Conservation (phyloP, 1,139 yeast genomes). For the Kodamaea suecica region DNA sequence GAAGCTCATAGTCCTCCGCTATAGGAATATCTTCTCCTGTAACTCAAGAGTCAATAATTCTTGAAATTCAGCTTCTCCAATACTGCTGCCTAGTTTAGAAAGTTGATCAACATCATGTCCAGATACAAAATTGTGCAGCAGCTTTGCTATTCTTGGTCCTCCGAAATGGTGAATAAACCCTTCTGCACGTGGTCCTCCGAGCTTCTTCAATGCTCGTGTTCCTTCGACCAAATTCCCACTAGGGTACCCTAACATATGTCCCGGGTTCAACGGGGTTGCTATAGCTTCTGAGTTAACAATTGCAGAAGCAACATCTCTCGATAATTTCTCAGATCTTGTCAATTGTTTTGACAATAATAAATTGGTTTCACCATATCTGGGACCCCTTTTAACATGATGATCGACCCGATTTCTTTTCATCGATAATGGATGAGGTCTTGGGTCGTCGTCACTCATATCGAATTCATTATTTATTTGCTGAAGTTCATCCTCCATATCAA, state of each 20-base stretch:
- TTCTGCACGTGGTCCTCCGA: not conserved
- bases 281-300: conserved; percentile 5
- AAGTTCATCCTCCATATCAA: conserved; percentile 3
- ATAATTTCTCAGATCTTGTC: conserved; percentile 8
- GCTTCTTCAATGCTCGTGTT: not conserved
- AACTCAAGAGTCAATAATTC: conserved; percentile 23
- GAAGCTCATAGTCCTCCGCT: too few relatives aligned
- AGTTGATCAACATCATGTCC: conserved; percentile 11
- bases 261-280: not conserved
- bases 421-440: conserved; percentile 5
- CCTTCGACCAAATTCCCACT: not conserved
- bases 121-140: conserved; percentile 2
- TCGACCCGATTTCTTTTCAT: conserved; percentile 7
- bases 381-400: conserved; percentile 2
- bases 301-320: conserved; percentile 7
- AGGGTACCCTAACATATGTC: not conserved
- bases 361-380: not conserved
- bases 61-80: conserved; percentile 17
- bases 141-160: not conserved
- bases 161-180: not conserved
- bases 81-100: conserved; percentile 9
- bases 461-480: too few relatives aligned
- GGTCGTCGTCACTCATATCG: conserved; percentile 7
- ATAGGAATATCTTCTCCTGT: conserved; percentile 21
- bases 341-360: conserved; percentile 4